Evolutionary conservation across 345 rosid species (phyloP), one percentile per base, ranked within the genome.

Genomic region (Pugionium dolabratum): DNA sequence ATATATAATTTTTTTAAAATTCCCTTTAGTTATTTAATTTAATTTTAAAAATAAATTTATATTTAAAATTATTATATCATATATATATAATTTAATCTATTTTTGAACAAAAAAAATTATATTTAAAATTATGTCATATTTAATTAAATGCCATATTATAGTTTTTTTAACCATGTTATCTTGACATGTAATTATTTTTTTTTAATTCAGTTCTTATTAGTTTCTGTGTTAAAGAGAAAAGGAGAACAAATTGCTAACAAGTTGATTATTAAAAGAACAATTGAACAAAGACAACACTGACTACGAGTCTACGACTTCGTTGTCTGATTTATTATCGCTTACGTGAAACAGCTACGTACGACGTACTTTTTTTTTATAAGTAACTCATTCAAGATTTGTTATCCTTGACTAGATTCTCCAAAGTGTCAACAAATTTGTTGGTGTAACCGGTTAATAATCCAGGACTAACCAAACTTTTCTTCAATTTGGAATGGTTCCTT

Each of bases 401-500:
- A 27, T 41, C 59, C 6, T 59, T 11, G 43, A 62, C 55, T 44
- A 71, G 9, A 57, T 54, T 47, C 57, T 63, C 30, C 58, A 71
- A 35, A 25, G 26, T 40, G 7, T 48, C 65, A 30, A 64, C 54
- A 48, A 64, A 72, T 0, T n/a, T 41, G 27, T 49, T 34, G 1
- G 52, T 32, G 36, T 64, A 72, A 64, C 59, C 45, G 1, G 28
- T 57, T 47, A 40, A 18, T 26, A 72, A n/a, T 25, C 64, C 64
- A 30, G 64, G 50, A 56, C 53, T 49, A 39, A 18, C 59, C 18
- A 71, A 7, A 31, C 11, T 6, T 39, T 80, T 26, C 54, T 66
- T 80, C 54, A 45, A 58, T 27, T 64, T 77, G 3, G 51, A 29
- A 49, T 51, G 81, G 56, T 77, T 80, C 3, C 1, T 55, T 53